Evolutionary conservation across 2,329 filamentous ascomycete species (phyloP).

Genomic region (Diaporthe citrichinensis): DNA sequence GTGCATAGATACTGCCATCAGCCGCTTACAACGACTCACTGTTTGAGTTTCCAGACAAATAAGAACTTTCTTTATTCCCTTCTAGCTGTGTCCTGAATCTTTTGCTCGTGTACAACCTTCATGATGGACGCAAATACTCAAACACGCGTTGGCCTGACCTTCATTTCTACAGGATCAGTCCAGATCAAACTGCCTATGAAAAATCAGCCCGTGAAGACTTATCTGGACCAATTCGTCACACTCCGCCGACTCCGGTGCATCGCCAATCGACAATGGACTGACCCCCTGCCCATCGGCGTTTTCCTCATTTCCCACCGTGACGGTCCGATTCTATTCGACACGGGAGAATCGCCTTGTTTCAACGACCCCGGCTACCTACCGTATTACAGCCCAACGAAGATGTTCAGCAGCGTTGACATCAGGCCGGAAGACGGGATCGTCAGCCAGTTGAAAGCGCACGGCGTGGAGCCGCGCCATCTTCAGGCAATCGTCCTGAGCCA

Average conservation of each 20-base stretch:
- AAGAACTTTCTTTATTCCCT: neutral
- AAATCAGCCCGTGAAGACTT: neutral
- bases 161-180: conserved; percentile 7
- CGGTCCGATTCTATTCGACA: conserved; percentile 46
- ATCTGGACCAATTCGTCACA: conserved; percentile 34
- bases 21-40: neutral
- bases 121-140: conserved; percentile 1
- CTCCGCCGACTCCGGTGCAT: conserved; percentile 45
- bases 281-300: conserved; percentile 43
- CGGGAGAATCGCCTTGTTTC: conserved; percentile 44
- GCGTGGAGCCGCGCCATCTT: conserved; percentile 44
- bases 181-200: conserved; percentile 19
- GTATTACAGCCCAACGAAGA: conserved; percentile 41
- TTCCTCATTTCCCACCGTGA: conserved; percentile 45
- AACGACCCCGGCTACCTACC: conserved; percentile 45
- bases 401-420: conserved; percentile 38
- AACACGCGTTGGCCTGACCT: neutral
- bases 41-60: neutral
- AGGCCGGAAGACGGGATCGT: conserved; percentile 44
- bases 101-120: neutral
- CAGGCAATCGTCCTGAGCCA: conserved; percentile 49
- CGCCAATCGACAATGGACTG: conserved; percentile 42
- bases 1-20: too few relatives aligned
- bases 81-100: neutral
- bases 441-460: conserved; percentile 41